Base-by-base conservation (phyloP, 208 protist species). In the Leishmania major region DNA sequence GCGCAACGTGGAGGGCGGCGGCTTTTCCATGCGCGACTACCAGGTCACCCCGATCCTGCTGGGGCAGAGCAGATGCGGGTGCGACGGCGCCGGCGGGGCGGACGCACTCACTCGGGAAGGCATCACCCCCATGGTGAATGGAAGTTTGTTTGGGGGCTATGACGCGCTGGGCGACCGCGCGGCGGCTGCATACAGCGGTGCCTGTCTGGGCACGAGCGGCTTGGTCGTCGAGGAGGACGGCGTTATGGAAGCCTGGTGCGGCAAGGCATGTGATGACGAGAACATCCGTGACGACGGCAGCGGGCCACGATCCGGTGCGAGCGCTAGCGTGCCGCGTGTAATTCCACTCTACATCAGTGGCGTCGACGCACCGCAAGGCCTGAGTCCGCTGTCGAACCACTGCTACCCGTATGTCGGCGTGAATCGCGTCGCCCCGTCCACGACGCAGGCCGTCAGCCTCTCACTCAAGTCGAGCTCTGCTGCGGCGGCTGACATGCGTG, bases 221-320 rank as follows among this genome's bases (percentile, higher is more conserved):
- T 47, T 83, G 37, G 79, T 89, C 2, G 85, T 81, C 17, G 85
- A 89, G 79, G 85, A 89, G 1, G 85, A 89, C 45, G 74, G 53
- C 1, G 81, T 79, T 0, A 51, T 62, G 1, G 60, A 80, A 10
- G 75, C 51, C n/a, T 86, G 83, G 83, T 37, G 31, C 25, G 66
- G 66, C 19, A 74, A 78, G n/a, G 66, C 15, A 22, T 25, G 4
- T 13, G 47, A 74, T 35, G 78, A 72, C 8, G 37, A 37, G 28
- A 66, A 62, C 43, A 11, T 76, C 1, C 74, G 55, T 19, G 83
- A 81, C 5, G 77, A 72, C 22, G 49, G 22, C 13, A 77, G 43
- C 10, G 62, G 43, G 3, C 55, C n/a, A 1, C 74, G 10, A 8
- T 22, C 71, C 28, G 49, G 53, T n/a, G 22, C 37, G 10, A 55